Base-by-base conservation (phyloP, 331 rosid species). In the Stylosanthes scabra region DNA sequence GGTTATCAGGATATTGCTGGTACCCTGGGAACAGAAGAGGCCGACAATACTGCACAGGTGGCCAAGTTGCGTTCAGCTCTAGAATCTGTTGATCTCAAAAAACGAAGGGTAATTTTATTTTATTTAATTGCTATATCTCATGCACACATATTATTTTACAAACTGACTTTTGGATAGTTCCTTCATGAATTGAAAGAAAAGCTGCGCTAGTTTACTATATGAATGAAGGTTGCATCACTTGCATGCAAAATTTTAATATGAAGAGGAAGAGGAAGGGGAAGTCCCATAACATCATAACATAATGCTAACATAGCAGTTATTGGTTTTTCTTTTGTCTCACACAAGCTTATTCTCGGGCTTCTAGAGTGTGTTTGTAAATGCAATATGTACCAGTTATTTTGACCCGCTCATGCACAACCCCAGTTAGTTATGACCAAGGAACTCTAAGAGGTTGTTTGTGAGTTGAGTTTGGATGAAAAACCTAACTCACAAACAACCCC, bases 11-110 rank as follows among this genome's bases (percentile, higher is more conserved):
- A 89, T 84, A 88, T 88, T 88, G 93, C 93, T 29, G 96, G 96
- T 64, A 92, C 96, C 50, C 82, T 92, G 88, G 91, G 96, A 15
- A 81, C 89, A 68, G 97, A 92, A 82, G 87, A 80, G 66, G 92
- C 93, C 7, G 93, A 81, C 51, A 89, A 92, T 80, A 85, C 90
- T 49, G 84, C 86, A 60, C 97, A 84, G 78, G 97, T 89, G 31
- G 75, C 87, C 1, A 92, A 92, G 86, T 62, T 89, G 86, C 89
- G 92, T 50, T 92, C 97, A 59, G 97, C 96, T 72, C 92, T 91
- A 15, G 97, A 91, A 83, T 88, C 96, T 31, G 97, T 91, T 77
- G 90, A 88, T 84, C 96, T 81, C 82, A 92, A 92, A 84, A 88
- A 96, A 84, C 84, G 92, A 81, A 89, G 78, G 96, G 97, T 91